Base-by-base conservation (phyloP, 1,139 yeast genomes). In the Tardiomyces depauwii region DNA sequence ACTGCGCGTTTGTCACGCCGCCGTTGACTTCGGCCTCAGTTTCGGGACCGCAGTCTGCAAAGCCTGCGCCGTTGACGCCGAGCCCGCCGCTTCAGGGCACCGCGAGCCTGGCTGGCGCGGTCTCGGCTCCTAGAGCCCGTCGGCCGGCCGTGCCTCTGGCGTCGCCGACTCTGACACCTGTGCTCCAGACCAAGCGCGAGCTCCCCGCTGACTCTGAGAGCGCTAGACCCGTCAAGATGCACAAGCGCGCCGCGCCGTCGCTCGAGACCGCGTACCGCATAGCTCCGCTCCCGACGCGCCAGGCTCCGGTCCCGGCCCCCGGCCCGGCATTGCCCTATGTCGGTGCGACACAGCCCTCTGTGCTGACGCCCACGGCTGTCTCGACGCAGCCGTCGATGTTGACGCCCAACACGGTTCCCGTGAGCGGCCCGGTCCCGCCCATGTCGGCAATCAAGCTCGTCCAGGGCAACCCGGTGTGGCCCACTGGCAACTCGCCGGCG, bases 1-100 rank as follows among this genome's bases (percentile, higher is more conserved):
- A 41, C 9, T 42, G 28, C n/a, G 44, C 40, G 25, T 49, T 30
- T 16, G 42, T 16, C 4, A 13, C 42, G 4, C 36, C 36, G 16
- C 36, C 36, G 30, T n/a, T n/a, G n/a, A n/a, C n/a, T n/a, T n/a
- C n/a, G n/a, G n/a, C n/a, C n/a, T n/a, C n/a, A n/a, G n/a, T n/a
- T n/a, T n/a, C n/a, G n/a, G n/a, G n/a, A 21, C 7, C 25, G 7
- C 25, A 21, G 25, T 5, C 16, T 5, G 11, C 10, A 4, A 4
- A 12, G n/a, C 36, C 36, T 5, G 36, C 36, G 3, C 10, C 36
- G n/a, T 11, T 30, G 5, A 14, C 36, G 5, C 16, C 36, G n/a
- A 13, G 16, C n/a, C n/a, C 36, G 16, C 36, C 36, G 16, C 11
- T 13, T 3, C 36, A 30, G 11, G 5, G 16, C 16, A 13, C 36